phyloP scores from a whole-genome alignment of 139 green algal genomes.

The Chlorella vulgaris region DNA sequence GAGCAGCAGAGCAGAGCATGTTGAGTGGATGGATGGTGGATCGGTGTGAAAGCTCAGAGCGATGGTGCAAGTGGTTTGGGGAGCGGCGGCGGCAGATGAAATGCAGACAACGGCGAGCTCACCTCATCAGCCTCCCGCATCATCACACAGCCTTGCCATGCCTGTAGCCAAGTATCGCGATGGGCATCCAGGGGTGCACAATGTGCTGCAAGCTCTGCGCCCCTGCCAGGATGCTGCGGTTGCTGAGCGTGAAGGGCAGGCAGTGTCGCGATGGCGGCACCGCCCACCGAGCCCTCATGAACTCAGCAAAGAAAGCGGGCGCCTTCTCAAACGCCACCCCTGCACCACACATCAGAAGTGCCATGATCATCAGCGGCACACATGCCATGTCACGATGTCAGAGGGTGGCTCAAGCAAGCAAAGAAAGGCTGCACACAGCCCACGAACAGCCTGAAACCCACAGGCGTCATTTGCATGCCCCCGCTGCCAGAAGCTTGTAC shows the following conservation, averaged over 20 bases:
- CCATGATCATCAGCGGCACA: no score
- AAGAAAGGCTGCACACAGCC: no score
- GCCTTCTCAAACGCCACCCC: slow-evolving; percentile 29
- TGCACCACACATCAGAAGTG: neutral
- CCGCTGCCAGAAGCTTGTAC: no score
- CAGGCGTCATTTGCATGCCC: no score
- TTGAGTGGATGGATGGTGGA: neutral
- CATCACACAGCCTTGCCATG: neutral
- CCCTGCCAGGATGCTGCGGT: slow-evolving; percentile 7
- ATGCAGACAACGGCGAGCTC: neutral
- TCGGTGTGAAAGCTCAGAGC: neutral
- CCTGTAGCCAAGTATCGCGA: slow-evolving; percentile 14
- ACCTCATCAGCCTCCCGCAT: neutral
- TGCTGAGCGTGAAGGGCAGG: slow-evolving; percentile 15
- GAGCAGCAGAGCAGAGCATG: neutral
- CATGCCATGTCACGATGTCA: no score
- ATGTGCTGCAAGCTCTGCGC: slow-evolving; percentile 21
- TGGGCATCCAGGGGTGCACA: slow-evolving; percentile 8
- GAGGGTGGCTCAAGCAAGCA: no score
- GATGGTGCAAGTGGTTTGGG: neutral
- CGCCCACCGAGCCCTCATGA: neutral
- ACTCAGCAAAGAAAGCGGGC: slow-evolving; percentile 23
- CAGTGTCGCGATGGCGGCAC: neutral
- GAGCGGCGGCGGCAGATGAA: neutral
- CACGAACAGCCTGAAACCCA: no score